Conservation (phyloP, 1,139 yeast genomes). For the Komagataea norvegica region DNA sequence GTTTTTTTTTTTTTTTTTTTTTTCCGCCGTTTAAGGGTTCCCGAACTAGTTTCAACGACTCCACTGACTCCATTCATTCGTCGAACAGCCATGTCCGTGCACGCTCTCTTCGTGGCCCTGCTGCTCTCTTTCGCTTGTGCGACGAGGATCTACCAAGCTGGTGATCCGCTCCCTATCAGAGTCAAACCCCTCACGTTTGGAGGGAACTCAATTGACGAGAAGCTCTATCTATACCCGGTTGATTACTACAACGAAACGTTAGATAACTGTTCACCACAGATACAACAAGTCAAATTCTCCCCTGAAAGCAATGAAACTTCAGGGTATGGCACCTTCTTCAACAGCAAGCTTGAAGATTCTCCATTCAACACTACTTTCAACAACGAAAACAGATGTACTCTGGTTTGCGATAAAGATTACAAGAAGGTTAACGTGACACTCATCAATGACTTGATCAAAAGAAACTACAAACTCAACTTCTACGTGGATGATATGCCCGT, state of each 20-base stretch:
- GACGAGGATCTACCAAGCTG: conserved; percentile 14
- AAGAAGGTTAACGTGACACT: conserved; percentile 22
- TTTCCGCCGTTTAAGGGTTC: no score
- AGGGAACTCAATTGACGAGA: conserved; percentile 24
- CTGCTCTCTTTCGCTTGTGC: not conserved
- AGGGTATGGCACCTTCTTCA: conserved; percentile 13
- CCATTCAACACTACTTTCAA: conserved; percentile 23
- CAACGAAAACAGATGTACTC: conserved; percentile 15
- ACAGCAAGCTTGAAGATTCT: conserved; percentile 19
- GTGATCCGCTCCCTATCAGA: conserved; percentile 21
- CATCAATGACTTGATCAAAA: conserved; percentile 25
- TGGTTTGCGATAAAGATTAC: conserved; percentile 22
- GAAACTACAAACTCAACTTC: conserved; percentile 27
- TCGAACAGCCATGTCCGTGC: no score
- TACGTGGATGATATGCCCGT: conserved; percentile 27
- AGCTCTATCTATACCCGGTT: conserved; percentile 24
- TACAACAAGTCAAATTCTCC: conserved; percentile 9
- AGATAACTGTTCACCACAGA: conserved; percentile 20
- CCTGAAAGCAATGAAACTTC: conserved; percentile 11
- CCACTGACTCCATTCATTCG: no score
- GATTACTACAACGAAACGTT: conserved; percentile 24
- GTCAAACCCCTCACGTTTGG: conserved; percentile 27
- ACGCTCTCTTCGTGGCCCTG: no score
- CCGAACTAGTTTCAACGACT: no score
- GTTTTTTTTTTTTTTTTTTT: no score